Percentiles rank a stretch among this genome's conserved stretches.
Conservation (phyloP, 2,329 filamentous ascomycete genomes). For the Aspergillus novofumigatus region DNA sequence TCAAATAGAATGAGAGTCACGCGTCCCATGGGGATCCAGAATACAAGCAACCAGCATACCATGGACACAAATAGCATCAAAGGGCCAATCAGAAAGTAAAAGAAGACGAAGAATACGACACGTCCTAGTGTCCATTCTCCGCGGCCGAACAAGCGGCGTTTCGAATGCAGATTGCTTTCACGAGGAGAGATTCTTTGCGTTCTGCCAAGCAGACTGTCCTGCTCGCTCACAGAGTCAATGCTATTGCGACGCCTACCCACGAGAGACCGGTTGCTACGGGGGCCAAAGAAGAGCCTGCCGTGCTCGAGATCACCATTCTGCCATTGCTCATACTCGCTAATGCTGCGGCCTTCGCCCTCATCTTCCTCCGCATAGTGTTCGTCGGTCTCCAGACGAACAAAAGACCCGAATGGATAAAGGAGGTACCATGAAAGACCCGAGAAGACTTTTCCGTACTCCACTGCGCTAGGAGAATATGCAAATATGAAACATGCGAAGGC, state of each 20-base stretch:
- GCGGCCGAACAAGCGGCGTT: slow-evolving; percentile 86
- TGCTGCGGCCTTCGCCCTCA: slow-evolving; percentile 90
- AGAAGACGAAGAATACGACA: slow-evolving; percentile 93
- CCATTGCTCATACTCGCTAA: slow-evolving; percentile 99
- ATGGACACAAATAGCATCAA: slow-evolving; percentile 78
- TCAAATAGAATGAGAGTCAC: slow-evolving; percentile 85
- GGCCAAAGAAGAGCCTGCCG: slow-evolving; percentile 92
- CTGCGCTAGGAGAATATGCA: slow-evolving; percentile 71
- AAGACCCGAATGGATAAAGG: slow-evolving; percentile 95
- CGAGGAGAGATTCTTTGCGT: slow-evolving; percentile 50
- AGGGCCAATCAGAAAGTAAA: slow-evolving; percentile 88
- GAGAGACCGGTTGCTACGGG: slow-evolving; percentile 69
- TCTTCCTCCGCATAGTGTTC: slow-evolving; percentile 94
- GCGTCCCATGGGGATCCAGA: slow-evolving; percentile 98
- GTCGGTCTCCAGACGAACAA: slow-evolving; percentile 87
- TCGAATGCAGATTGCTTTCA: slow-evolving; percentile 51
- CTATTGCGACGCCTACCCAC: slow-evolving; percentile 83
- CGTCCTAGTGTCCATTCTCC: slow-evolving; percentile 94
- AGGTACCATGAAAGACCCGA: slow-evolving; percentile 81
- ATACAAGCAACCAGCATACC: slow-evolving; percentile 94
- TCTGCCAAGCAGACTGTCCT: slow-evolving; percentile 78
- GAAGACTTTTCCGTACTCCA: slow-evolving; percentile 80
- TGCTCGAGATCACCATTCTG: slow-evolving; percentile 96
- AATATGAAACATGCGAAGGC: slow-evolving; percentile 76
- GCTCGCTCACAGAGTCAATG: slow-evolving; percentile 83